phyloP scores from a whole-genome alignment of 371 early-diverging fungal genomes.

The Rhizopus sp. region DNA sequence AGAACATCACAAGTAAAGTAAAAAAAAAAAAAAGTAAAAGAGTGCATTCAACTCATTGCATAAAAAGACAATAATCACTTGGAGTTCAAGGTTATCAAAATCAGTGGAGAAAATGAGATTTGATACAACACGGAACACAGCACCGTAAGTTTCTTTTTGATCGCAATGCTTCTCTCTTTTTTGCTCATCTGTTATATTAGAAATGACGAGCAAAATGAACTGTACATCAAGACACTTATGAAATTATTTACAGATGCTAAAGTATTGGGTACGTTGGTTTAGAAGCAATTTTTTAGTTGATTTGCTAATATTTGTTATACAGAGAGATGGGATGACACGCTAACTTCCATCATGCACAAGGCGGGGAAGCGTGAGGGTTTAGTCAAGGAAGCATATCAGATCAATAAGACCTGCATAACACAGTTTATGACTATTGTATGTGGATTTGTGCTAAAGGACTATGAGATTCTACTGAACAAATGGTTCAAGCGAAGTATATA shows the following conservation, averaged over 20 bases:
- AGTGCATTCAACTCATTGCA: neutral
- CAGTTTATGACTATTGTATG: constrained; percentile 29
- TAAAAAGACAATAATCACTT: constrained; percentile 20
- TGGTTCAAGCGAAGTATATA: constrained; percentile 41
- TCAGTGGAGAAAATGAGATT: constrained; percentile 38
- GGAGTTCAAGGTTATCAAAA: constrained; percentile 37
- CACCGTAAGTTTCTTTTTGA: neutral
- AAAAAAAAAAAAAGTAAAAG: too few species aligned
- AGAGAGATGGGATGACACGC: constrained; percentile 28
- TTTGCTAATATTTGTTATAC: constrained; percentile 1
- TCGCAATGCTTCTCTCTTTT: neutral
- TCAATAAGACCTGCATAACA: constrained; percentile 17
- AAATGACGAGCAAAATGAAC: constrained; percentile 23
- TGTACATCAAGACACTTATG: constrained; percentile 31
- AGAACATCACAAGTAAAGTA: constrained; percentile 23
- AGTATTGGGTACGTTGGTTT: constrained; percentile 27
- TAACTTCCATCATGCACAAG: neutral
- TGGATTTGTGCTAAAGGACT: constrained; percentile 42
- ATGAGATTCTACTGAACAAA: constrained; percentile 34
- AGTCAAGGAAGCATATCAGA: neutral
- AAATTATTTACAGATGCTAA: constrained; percentile 28
- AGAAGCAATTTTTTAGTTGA: neutral
- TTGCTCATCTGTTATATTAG: neutral
- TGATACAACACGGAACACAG: constrained; percentile 11
- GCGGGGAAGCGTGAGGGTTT: neutral